These are phyloP conservation scores for Calonectria crousiana DNA, from an alignment of 2,329 filamentous ascomycete species.

Conservation along the genomic window DNA sequence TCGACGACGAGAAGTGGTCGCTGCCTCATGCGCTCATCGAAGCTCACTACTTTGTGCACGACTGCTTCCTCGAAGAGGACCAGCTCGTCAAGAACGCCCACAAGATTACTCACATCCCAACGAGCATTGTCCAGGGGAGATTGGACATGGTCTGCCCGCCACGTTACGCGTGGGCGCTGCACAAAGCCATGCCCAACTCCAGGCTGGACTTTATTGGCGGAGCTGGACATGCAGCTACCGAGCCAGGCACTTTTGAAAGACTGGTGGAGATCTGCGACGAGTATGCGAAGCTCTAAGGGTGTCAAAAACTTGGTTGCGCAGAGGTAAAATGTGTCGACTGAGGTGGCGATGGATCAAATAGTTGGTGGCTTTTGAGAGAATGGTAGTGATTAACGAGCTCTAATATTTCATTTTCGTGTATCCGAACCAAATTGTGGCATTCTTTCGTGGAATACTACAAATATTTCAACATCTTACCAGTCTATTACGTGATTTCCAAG, in stretches of 20 bases:
- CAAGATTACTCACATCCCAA: background rate
- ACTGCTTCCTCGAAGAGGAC: background rate
- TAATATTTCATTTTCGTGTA: background rate
- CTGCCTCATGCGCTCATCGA: background rate
- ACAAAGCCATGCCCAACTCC: background rate
- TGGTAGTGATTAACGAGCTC: background rate
- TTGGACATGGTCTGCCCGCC: background rate
- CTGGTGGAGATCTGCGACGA: background rate
- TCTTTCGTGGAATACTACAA: no score
- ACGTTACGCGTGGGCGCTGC: background rate
- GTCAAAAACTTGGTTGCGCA: no score
- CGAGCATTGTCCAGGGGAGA: background rate
- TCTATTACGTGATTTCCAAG: no score
- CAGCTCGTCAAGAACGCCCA: background rate
- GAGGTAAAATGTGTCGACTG: background rate
- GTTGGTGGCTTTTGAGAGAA: background rate
- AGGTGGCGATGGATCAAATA: background rate
- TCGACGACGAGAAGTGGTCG: background rate
- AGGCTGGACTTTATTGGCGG: background rate
- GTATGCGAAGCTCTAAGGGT: background rate
- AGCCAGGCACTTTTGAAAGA: background rate
- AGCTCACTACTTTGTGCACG: background rate
- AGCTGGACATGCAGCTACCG: background rate
- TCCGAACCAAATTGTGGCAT: no score
- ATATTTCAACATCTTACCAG: no score